Conservation (phyloP, 1,284 basidiomycete genomes). For the Sporisorium exsertum region DNA sequence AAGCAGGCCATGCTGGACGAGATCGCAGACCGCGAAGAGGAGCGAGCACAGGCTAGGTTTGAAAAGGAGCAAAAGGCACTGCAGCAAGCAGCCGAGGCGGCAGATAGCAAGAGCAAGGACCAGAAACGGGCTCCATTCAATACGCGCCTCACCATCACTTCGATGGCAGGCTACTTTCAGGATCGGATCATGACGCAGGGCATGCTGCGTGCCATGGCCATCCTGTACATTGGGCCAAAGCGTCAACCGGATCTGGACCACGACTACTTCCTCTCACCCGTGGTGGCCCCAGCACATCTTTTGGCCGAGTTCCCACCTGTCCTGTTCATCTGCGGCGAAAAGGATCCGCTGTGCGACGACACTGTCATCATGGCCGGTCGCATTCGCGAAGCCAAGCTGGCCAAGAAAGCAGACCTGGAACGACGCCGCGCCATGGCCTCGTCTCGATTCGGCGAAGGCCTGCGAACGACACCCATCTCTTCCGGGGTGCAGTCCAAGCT, state of each 20-base stretch:
- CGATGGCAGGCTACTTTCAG: constrained; percentile 77
- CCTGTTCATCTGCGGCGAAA: constrained; percentile 78
- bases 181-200: constrained; percentile 63
- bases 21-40: constrained; percentile 36
- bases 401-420: constrained; percentile 75
- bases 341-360: constrained; percentile 85
- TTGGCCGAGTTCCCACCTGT: constrained; percentile 93
- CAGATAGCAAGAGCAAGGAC: constrained; percentile 40
- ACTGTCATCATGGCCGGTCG: constrained; percentile 89
- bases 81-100: constrained; percentile 43
- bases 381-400: constrained; percentile 84
- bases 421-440: constrained; percentile 64
- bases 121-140: constrained; percentile 72
- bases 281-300: constrained; percentile 84
- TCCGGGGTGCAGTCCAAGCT: constrained; percentile 44
- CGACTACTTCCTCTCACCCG: constrained; percentile 94
- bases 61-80: constrained; percentile 46
- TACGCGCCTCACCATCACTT: constrained; percentile 93
- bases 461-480: constrained; percentile 72
- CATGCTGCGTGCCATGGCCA: constrained; percentile 94
- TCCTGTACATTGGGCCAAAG: constrained; percentile 92
- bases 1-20: constrained; percentile 33
- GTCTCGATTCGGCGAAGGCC: constrained; percentile 70
- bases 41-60: constrained; percentile 30
- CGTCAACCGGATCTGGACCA: constrained; percentile 91